phyloP scores from a whole-genome alignment of 2,329 filamentous ascomycete genomes.

The Hypoxylon sp. region DNA sequence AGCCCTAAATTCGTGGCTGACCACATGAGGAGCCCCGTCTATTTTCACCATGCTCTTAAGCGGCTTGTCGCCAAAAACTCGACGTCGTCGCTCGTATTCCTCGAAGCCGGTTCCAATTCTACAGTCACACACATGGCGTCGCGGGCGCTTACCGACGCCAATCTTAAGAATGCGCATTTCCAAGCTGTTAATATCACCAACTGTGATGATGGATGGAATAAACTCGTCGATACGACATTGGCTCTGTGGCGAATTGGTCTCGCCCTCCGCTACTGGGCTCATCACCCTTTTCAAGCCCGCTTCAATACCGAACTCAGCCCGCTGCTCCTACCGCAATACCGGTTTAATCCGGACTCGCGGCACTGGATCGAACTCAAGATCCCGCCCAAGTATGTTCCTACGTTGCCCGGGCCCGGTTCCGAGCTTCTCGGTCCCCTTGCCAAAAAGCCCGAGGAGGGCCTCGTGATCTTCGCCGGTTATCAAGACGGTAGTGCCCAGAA shows the following conservation, averaged over 20 bases:
- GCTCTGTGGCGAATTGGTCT: constrained; percentile 20
- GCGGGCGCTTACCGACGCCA: constrained; percentile 31
- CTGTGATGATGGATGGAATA: constrained; percentile 16
- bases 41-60: constrained; percentile 32
- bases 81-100: constrained; percentile 18
- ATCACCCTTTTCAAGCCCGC: constrained; percentile 16
- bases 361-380: constrained; percentile 54
- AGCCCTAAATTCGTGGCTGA: constrained; percentile 21
- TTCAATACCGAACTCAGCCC: constrained; percentile 5
- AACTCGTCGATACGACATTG: constrained; percentile 16
- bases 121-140: constrained; percentile 26
- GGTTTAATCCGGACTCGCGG: constrained; percentile 51
- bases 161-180: constrained; percentile 21
- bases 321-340: constrained; percentile 47
- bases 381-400: constrained; percentile 27
- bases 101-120: constrained; percentile 37
- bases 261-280: constrained; percentile 19
- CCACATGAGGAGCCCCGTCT: constrained; percentile 36
- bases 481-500: constrained; percentile 18
- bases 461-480: constrained; percentile 21
- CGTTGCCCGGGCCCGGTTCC: not conserved
- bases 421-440: not conserved
- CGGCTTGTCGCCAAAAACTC: constrained; percentile 12
- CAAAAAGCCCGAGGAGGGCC: constrained; percentile 4
- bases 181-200: constrained; percentile 12